Conservation (phyloP, 73 alveolate species). For the Breviolum minutum region DNA sequence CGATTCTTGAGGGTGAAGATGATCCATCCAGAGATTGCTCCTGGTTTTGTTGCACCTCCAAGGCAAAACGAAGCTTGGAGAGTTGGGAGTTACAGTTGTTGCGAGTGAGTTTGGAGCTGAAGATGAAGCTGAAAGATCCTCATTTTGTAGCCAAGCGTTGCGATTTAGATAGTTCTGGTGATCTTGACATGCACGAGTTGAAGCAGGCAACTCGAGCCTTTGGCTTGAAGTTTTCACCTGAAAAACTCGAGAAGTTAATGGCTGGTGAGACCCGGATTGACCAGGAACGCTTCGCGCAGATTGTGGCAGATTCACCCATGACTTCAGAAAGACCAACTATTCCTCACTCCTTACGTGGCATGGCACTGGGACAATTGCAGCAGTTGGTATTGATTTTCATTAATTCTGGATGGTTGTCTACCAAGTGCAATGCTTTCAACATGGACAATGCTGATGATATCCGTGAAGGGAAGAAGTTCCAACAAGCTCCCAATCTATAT, state of each 20-base stretch:
- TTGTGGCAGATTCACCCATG: neutral
- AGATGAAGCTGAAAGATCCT: too few species aligned
- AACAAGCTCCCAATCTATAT: neutral
- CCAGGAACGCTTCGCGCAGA: neutral
- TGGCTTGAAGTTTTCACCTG: neutral
- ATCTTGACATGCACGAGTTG: slow-evolving; percentile 9
- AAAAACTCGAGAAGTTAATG: neutral
- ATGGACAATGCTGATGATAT: neutral
- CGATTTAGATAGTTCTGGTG: neutral
- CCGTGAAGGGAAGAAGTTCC: neutral
- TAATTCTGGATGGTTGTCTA: neutral
- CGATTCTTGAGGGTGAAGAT: too few species aligned
- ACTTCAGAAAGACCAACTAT: neutral
- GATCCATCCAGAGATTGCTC: too few species aligned
- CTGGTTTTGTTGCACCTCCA: too few species aligned
- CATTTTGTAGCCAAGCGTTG: neutral
- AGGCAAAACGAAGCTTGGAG: too few species aligned
- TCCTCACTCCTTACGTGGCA: neutral
- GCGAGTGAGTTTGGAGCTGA: too few species aligned
- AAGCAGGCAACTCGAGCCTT: neutral
- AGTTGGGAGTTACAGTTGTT: too few species aligned
- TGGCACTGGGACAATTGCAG: neutral
- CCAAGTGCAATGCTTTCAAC: neutral
- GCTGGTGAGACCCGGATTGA: neutral
- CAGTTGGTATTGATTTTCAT: neutral